Conservation (phyloP, 345 rosid species). For the Camelina sativa region DNA sequence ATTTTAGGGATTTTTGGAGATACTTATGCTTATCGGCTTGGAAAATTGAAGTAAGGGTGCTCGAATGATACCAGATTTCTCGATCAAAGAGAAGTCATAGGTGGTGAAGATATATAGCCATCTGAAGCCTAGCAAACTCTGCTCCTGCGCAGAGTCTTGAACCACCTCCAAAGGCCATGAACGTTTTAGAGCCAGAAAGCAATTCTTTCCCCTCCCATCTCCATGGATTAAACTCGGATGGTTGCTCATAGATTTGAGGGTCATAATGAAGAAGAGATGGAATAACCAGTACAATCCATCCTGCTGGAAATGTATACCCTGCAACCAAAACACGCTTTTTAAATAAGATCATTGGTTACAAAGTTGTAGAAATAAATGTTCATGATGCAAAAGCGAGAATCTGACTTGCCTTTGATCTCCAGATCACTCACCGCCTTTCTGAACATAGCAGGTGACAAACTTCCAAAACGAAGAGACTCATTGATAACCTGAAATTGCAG, state of each 20-base stretch:
- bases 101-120: constrained; percentile 48
- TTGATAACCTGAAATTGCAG: constrained; percentile 48
- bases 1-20: neutral
- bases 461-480: constrained; percentile 53
- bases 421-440: constrained; percentile 50
- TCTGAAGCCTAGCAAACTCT: constrained; percentile 49
- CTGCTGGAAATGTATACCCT: constrained; percentile 55
- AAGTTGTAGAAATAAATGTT: neutral
- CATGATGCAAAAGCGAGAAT: constrained; percentile 1
- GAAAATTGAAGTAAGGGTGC: constrained; percentile 35
- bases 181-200: constrained; percentile 48
- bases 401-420: constrained; percentile 42
- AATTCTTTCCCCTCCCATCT: constrained; percentile 52
- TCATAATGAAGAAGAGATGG: constrained; percentile 46
- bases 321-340: neutral
- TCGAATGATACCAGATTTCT: constrained; percentile 35
- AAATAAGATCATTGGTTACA: neutral
- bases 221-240: constrained; percentile 51
- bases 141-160: constrained; percentile 55
- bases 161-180: constrained; percentile 60
- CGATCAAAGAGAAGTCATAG: constrained; percentile 39
- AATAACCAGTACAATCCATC: constrained; percentile 50
- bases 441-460: constrained; percentile 45
- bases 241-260: constrained; percentile 43
- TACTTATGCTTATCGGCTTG: constrained; percentile 30